Evolutionary conservation across 2,329 filamentous ascomycete species (phyloP).

Genomic region (Hymenoscyphus fructigenus): DNA sequence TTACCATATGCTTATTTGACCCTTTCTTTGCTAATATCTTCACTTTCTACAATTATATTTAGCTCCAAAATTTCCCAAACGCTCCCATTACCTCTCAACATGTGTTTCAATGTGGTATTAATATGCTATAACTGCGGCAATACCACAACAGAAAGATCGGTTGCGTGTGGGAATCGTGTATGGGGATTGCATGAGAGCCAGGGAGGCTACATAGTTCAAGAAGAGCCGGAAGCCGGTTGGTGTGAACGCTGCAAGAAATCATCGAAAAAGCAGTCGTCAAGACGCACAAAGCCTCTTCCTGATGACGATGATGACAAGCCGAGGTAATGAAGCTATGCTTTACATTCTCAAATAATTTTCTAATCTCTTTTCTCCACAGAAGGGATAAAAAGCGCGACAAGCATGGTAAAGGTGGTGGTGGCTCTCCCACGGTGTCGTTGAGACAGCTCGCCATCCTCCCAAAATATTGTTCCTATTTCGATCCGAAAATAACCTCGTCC

Average conservation of each 20-base stretch:
- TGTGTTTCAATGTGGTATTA: not conserved
- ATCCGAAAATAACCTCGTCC: not conserved
- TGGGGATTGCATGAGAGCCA: not conserved
- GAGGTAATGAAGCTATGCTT: not conserved
- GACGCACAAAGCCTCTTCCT: not conserved
- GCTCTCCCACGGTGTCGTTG: not conserved
- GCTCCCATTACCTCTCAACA: not conserved
- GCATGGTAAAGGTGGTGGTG: not conserved
- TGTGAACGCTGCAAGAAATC: not conserved
- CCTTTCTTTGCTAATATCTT: not conserved
- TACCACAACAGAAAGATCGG: not conserved
- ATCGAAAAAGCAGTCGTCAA: not conserved
- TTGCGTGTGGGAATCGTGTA: not conserved
- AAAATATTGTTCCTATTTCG: not conserved
- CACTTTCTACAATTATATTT: not conserved
- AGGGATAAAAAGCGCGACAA: not conserved
- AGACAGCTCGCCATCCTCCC: not conserved
- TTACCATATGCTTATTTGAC: not conserved
- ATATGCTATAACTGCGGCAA: not conserved
- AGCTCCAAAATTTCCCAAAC: not conserved
- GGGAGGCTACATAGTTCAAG: not conserved
- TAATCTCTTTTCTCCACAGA: not conserved
- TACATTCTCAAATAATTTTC: not conserved
- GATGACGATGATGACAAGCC: not conserved
- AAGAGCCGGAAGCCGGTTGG: not conserved